These are phyloP conservation scores for Penicillium cinerascens DNA, from an alignment of 495 filamentous ascomycete species.

Conservation along the genomic window DNA sequence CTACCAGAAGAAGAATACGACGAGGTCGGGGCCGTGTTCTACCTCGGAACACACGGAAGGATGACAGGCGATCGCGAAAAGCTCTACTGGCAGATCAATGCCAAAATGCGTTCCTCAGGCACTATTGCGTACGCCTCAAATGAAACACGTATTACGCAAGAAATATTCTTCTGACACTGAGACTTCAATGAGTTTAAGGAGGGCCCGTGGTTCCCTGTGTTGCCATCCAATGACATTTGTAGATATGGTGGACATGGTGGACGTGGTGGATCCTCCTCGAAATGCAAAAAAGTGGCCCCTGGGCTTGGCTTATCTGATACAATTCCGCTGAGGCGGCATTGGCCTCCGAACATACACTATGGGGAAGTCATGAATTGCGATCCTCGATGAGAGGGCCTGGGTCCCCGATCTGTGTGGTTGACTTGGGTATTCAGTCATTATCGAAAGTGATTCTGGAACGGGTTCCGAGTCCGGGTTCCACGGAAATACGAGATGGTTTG, in stretches of 20 bases:
- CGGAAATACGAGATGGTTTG: background rate
- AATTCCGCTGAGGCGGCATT: background rate
- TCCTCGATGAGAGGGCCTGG: no score
- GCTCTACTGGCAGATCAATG: no score
- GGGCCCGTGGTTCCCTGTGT: background rate
- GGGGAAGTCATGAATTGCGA: background rate
- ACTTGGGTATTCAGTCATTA: background rate
- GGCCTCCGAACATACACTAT: background rate
- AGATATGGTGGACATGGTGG: no score
- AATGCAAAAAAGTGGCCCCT: background rate
- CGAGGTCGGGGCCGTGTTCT: background rate
- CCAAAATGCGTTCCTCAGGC: no score
- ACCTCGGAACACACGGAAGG: no score
- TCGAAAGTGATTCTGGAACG: background rate
- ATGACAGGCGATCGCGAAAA: background rate
- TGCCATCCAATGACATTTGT: background rate
- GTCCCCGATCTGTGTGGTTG: no score
- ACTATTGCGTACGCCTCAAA: no score
- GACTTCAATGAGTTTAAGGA: no score
- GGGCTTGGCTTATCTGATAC: constrained; percentile 2
- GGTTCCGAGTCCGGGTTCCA: background rate
- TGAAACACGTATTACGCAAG: no score
- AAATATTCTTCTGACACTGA: no score
- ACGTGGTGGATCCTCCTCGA: background rate
- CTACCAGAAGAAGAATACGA: background rate